Percentiles rank a stretch among this genome's conserved stretches.
Evolutionary conservation across 179 eudicot genomes (phyloP).

Genomic region (Camellia oleifera): DNA sequence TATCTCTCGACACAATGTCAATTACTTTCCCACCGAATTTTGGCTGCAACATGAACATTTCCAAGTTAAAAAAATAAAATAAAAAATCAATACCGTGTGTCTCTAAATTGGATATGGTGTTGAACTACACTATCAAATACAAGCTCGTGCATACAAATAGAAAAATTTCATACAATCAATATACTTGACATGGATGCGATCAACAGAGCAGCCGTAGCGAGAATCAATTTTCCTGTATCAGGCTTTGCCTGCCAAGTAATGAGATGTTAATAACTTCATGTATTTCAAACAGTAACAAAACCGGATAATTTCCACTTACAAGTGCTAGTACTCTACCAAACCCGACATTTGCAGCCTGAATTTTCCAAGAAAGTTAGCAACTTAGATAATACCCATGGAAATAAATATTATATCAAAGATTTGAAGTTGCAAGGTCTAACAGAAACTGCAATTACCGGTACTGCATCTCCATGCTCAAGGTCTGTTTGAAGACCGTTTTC

Average conservation of each 20-base stretch:
- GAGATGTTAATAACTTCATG: constrained; percentile 6
- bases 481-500: constrained; percentile 44
- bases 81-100: neutral
- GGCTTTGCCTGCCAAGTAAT: constrained; percentile 68
- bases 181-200: constrained; percentile 72
- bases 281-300: constrained; percentile 8
- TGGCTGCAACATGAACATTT: constrained; percentile 56
- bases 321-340: constrained; percentile 68
- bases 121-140: neutral
- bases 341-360: constrained; percentile 82
- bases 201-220: constrained; percentile 74
- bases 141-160: neutral
- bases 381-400: neutral
- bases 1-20: constrained; percentile 84
- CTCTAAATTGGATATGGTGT: neutral
- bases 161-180: constrained; percentile 53
- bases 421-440: neutral
- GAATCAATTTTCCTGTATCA: constrained; percentile 59
- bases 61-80: neutral
- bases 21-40: constrained; percentile 84
- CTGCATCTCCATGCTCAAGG: constrained; percentile 64
- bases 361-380: constrained; percentile 19
- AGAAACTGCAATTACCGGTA: constrained; percentile 44
- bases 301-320: constrained; percentile 36
- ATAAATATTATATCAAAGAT: neutral